phyloP scores from a whole-genome alignment of 106 monocot genomes.

The Allium cepa region DNA sequence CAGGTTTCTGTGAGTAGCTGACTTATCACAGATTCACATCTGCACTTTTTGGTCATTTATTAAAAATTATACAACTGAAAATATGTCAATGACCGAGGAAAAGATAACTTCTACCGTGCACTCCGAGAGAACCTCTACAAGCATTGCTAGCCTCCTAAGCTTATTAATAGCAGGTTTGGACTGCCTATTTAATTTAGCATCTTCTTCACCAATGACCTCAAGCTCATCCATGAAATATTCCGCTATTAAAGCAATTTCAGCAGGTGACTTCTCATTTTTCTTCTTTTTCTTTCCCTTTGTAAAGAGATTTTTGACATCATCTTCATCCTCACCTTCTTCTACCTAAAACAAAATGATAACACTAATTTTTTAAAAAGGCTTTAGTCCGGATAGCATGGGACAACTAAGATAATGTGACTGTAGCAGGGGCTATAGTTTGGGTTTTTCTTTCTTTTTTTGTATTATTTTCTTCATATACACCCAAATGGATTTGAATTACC shows the following conservation, averaged over 20 bases:
- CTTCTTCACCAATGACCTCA: conserved; percentile 93
- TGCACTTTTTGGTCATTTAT: no score
- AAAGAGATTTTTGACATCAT: conserved; percentile 50
- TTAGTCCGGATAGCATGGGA: no score
- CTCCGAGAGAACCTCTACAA: conserved; percentile 87
- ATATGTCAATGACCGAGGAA: no score
- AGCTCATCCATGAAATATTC: conserved; percentile 91
- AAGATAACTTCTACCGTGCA: conserved; percentile 18
- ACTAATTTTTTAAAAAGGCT: neutral
- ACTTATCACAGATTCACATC: no score
- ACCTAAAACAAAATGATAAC: conserved; percentile 35
- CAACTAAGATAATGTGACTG: neutral
- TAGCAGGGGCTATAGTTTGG: neutral
- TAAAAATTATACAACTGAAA: no score
- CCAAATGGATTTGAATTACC: no score
- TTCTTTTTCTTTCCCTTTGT: conserved; percentile 88
- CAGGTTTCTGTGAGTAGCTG: no score
- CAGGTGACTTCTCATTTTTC: conserved; percentile 78
- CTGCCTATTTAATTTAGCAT: conserved; percentile 93
- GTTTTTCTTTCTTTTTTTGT: no score
- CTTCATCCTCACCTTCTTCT: conserved; percentile 87
- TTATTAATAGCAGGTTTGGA: conserved; percentile 85
- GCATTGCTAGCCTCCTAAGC: conserved; percentile 79
- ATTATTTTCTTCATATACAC: no score
- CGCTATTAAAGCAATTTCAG: conserved; percentile 67